Conservation (phyloP, 306 rosid species). For the Vachellia pachyceras region DNA sequence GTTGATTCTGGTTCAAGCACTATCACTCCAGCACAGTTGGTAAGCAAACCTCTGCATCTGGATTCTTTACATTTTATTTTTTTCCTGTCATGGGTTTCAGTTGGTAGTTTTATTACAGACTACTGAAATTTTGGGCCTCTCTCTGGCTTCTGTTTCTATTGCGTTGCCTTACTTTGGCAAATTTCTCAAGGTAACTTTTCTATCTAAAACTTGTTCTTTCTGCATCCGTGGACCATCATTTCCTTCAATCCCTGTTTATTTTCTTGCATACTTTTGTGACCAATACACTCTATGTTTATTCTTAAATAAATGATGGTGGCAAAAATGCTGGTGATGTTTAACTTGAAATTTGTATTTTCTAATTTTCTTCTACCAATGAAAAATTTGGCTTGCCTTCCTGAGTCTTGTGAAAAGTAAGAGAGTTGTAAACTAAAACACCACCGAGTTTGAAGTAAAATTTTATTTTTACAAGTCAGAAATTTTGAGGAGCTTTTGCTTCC, state of each 20-base stretch:
- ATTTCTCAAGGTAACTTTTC: constrained; percentile 78
- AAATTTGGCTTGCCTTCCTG: not conserved
- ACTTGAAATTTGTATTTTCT: not conserved
- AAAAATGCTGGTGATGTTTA: not conserved
- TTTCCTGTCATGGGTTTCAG: not conserved
- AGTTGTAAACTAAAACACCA: not conserved
- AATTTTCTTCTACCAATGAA: not conserved
- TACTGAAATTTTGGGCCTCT: constrained; percentile 80
- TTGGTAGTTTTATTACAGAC: constrained; percentile 52
- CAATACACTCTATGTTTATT: not conserved
- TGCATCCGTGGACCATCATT: too few species aligned
- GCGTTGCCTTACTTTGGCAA: constrained; percentile 79
- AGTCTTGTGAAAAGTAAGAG: not conserved
- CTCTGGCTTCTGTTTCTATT: constrained; percentile 81
- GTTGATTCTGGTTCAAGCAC: constrained; percentile 62
- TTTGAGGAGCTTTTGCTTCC: not conserved
- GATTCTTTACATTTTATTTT: not conserved
- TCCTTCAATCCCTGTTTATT: too few species aligned
- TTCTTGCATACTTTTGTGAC: not conserved
- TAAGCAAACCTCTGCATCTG: constrained; percentile 34
- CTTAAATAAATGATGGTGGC: not conserved
- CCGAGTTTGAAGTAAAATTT: not conserved
- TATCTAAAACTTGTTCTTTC: too few species aligned
- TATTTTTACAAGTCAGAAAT: not conserved
- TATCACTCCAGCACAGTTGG: constrained; percentile 66